Base-by-base conservation (phyloP, 1,139 yeast species). In the Geotrichum carabidarum region DNA sequence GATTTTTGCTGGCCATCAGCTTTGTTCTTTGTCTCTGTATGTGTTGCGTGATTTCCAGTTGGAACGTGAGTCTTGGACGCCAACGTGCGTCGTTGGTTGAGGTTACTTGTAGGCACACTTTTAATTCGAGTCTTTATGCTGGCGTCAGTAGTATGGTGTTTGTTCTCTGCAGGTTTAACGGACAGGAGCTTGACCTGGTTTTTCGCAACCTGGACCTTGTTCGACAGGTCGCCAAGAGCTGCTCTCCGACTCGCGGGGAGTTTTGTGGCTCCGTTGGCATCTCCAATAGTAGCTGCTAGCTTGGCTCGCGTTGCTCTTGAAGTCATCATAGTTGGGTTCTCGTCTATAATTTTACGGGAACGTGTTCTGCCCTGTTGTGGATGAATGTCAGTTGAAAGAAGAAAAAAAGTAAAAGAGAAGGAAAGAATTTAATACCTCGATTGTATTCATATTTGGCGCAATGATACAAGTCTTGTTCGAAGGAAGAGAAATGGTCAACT, bases 301-400 rank as follows among this genome's bases (percentile, higher is more conserved):
- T 53, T 53, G 40, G 53, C 46, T 8, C 49, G 46, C 8, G 53
- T 38, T 15, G 44, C 42, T 12, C 56, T 45, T 8, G 56, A 18
- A 31, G 22, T 36, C 17, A 44, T 18, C 15, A 18, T 15, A 9
- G 45, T 47, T 38, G 53, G 43, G 36, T 45, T 45, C 15, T 49
- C 53, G 9, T 48, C 27, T 22, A 22, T 22, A 22, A 22, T 43
- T 31, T 44, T 44, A 27, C 56, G 44, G 6, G 46, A 14, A 43
- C 52, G 51, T 8, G 47, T 43, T 47, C 51, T 41, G 14, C 51
- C 51, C 48, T 47, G 22, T 17, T 17, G 14, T 3, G 30, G 7
- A 30, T 11, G 15, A n/a, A 15, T 11, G 42, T 27, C 36, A 32
- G 36, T n/a, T 2, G 30, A 35, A n/a, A 44, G 4, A 40, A 12